A percentile compares a stretch with the other conserved stretches of the same genome.
Evolutionary conservation across 139 green algal species (phyloP).

Genomic region (Parachlorella kessleri): DNA sequence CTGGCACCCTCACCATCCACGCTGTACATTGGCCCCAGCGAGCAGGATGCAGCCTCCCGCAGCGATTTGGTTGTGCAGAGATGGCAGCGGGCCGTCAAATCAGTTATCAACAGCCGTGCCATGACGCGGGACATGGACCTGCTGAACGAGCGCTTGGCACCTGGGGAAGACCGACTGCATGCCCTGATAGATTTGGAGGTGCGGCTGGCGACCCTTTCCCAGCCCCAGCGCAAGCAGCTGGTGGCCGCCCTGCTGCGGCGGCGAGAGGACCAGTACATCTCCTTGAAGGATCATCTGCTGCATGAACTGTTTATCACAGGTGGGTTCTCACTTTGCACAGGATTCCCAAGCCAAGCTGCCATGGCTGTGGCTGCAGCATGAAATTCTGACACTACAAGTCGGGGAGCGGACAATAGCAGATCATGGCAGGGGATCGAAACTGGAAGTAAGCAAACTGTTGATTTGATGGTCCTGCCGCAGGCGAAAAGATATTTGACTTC

Average conservation of each 20-base stretch:
- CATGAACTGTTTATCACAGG: constrained; percentile 48
- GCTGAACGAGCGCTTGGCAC: constrained; percentile 21
- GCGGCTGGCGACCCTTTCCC: not conserved
- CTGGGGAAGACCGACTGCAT: constrained; percentile 21
- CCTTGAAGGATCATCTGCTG: constrained; percentile 22
- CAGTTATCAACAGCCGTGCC: constrained; percentile 17
- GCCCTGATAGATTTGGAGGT: constrained; percentile 12
- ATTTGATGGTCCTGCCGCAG: constrained; percentile 10
- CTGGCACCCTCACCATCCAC: not conserved
- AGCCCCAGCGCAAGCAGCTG: constrained; percentile 17
- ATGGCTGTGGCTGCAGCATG: not conserved
- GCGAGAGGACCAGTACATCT: constrained; percentile 1
- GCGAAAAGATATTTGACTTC: constrained; percentile 37
- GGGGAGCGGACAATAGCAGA: no score
- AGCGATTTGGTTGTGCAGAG: not conserved
- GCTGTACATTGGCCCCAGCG: not conserved
- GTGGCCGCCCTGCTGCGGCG: constrained; percentile 24
- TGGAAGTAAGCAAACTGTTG: no score
- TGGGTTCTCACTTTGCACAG: constrained; percentile 2
- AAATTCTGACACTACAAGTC: no score
- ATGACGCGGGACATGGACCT: constrained; percentile 18
- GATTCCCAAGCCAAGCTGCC: not conserved
- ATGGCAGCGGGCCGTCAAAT: constrained; percentile 27
- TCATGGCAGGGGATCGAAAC: no score
- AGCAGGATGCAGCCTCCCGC: not conserved